Evolutionary conservation across 768 basidiomycete species (phyloP).

Genomic region (Boletellus sp.): DNA sequence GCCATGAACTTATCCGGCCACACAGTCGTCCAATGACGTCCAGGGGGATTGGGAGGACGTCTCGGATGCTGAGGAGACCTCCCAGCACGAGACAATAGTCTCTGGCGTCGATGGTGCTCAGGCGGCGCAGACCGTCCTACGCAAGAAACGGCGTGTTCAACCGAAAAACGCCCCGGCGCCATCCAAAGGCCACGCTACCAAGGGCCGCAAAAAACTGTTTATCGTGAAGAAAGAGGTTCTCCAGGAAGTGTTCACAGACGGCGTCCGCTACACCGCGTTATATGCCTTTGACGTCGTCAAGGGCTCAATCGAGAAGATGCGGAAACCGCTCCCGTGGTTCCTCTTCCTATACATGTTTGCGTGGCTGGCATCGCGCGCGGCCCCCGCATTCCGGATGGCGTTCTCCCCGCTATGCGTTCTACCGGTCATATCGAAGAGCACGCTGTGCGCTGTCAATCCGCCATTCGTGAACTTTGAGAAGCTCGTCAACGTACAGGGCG

Average conservation of each 20-base stretch:
- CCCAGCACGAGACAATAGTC: constrained; percentile 6
- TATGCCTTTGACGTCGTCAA: constrained; percentile 50
- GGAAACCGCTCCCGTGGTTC: constrained; percentile 52
- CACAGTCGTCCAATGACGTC: constrained; percentile 1
- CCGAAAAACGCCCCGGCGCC: constrained; percentile 22
- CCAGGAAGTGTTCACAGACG: constrained; percentile 18
- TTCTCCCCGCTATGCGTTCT: constrained; percentile 59
- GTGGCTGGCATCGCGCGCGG: constrained; percentile 39
- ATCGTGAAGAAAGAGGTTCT: constrained; percentile 27
- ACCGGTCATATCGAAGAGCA: constrained; percentile 51
- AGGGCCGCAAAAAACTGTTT: constrained; percentile 28
- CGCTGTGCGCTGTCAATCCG: constrained; percentile 36
- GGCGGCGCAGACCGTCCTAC: constrained; percentile 12
- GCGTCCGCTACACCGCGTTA: constrained; percentile 25
- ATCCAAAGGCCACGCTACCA: constrained; percentile 15
- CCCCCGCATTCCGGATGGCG: constrained; percentile 41
- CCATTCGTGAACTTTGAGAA: constrained; percentile 54
- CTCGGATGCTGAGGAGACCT: constrained; percentile 14
- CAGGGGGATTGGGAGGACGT: constrained; percentile 37
- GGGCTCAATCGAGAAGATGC: constrained; percentile 47
- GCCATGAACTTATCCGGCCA: neutral
- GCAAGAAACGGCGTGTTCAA: constrained; percentile 29
- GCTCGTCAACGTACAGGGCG: constrained; percentile 56
- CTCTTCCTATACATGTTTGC: constrained; percentile 51
- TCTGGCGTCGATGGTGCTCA: constrained; percentile 7